A percentile compares a stretch with the other conserved stretches of the same genome.
Evolutionary conservation across 2,329 filamentous ascomycete species (phyloP).

Genomic region (Hypoxylon sp.): DNA sequence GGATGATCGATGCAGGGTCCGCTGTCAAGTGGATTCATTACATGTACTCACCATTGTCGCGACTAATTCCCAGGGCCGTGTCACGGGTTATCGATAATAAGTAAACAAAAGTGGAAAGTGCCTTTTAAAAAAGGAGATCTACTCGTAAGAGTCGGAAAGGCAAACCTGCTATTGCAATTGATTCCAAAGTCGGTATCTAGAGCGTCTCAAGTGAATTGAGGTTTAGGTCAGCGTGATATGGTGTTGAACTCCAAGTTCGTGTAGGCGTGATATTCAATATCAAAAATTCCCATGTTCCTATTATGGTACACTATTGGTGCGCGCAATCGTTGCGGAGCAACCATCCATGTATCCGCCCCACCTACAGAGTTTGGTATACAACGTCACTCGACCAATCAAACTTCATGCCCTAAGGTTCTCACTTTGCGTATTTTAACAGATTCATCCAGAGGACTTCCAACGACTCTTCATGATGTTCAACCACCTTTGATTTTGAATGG

Average conservation of each 20-base stretch:
- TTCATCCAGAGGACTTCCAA: not conserved
- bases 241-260: conserved; percentile 19
- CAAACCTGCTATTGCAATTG: not conserved
- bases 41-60: conserved; percentile 47
- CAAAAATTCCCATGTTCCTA: conserved; percentile 1
- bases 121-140: conserved; percentile 1
- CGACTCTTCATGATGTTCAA: not conserved
- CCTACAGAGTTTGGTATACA: conserved; percentile 25
- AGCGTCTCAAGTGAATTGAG: not conserved
- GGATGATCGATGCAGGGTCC: conserved; percentile 42
- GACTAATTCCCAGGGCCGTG: conserved; percentile 36
- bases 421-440: not conserved
- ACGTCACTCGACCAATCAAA: conserved; percentile 3
- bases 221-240: conserved; percentile 1
- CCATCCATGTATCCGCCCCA: conserved; percentile 29
- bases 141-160: not conserved
- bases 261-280: conserved; percentile 10
- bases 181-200: not conserved
- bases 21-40: conserved; percentile 42
- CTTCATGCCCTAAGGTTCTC: not conserved
- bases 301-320: conserved; percentile 12
- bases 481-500: not conserved
- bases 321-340: conserved; percentile 37
- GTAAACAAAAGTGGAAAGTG: conserved; percentile 37
- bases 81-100: conserved; percentile 23